These are phyloP conservation scores for Coemansia sp. DNA, from an alignment of 192 early-diverging fungal genomes.

Conservation along the genomic window DNA sequence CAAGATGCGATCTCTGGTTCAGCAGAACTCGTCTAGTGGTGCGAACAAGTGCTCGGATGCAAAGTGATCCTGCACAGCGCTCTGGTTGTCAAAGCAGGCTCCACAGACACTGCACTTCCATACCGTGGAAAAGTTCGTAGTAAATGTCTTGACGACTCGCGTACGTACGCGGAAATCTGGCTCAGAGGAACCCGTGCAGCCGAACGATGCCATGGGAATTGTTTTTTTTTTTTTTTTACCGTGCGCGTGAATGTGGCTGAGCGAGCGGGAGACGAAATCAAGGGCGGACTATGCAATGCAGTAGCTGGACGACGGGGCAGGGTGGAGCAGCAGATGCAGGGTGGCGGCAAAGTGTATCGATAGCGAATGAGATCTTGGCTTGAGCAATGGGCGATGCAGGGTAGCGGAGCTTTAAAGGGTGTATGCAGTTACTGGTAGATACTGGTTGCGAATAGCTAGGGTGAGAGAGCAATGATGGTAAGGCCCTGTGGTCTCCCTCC, in stretches of 20 bases:
- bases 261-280: neutral
- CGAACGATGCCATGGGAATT: neutral
- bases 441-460: neutral
- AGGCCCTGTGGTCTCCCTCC: conserved; percentile 3
- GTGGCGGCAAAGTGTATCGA: neutral
- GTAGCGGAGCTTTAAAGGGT: neutral
- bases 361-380: neutral
- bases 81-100: conserved; percentile 39
- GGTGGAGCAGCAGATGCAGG: neutral
- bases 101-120: conserved; percentile 56
- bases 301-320: neutral
- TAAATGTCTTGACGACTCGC: neutral
- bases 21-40: conserved; percentile 48
- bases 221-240: neutral
- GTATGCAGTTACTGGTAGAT: conserved; percentile 1
- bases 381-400: neutral
- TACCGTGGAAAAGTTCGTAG: conserved; percentile 21
- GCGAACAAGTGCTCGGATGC: conserved; percentile 52
- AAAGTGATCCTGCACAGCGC: conserved; percentile 50
- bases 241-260: neutral
- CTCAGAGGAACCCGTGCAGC: neutral
- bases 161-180: neutral
- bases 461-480: neutral
- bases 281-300: neutral
- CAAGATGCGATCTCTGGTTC: neutral